Conservation (phyloP, 352 stramenopile species). For the Phytophthora idaei region DNA sequence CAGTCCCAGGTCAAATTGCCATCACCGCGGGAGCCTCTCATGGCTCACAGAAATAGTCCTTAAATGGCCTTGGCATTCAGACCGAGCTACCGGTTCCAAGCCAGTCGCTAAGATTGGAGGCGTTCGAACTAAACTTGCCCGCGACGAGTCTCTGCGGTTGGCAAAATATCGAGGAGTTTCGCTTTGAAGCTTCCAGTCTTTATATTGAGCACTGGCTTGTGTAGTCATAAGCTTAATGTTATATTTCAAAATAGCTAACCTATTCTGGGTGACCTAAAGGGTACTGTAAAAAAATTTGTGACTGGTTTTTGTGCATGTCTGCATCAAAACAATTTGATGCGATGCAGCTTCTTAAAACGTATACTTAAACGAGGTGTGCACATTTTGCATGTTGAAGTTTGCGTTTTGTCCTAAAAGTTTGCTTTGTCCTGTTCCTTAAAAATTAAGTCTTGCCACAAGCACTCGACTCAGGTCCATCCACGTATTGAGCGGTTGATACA, state of each 20-base stretch:
- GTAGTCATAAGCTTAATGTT: too few species aligned
- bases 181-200: too few species aligned
- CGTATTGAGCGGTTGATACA: too few species aligned
- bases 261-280: too few species aligned
- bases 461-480: background rate
- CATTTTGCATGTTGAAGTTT: too few species aligned
- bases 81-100: background rate
- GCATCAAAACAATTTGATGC: constrained; percentile 31
- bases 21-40: background rate
- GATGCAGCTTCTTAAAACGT: constrained; percentile 17
- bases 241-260: background rate
- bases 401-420: too few species aligned
- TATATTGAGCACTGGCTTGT: too few species aligned
- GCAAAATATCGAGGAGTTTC: background rate
- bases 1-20: background rate
- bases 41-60: constrained; percentile 21
- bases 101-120: background rate
- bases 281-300: background rate
- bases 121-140: background rate
- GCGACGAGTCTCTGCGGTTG: background rate
- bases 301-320: background rate
- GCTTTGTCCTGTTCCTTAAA: too few species aligned
- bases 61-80: constrained; percentile 7
- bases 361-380: constrained; percentile 3
- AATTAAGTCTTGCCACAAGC: background rate